Conservation (phyloP, 306 rosid genomes). For the Sechiopsis laciniata region DNA sequence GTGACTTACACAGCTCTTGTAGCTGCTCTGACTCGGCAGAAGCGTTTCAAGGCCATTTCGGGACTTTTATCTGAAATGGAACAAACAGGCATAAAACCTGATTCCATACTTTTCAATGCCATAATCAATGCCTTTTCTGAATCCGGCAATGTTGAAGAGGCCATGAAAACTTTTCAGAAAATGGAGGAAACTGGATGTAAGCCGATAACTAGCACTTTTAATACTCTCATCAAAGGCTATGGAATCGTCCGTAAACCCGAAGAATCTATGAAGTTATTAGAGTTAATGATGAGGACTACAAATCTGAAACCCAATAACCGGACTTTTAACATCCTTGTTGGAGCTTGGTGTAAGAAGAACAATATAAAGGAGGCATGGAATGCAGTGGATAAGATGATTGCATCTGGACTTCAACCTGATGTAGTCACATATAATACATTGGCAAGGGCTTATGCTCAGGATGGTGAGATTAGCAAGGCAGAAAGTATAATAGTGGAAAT, state of each 20-base stretch:
- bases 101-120: slow-evolving; percentile 78
- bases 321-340: slow-evolving; percentile 78
- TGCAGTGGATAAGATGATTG: slow-evolving; percentile 61
- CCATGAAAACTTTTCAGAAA: slow-evolving; percentile 60
- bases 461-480: slow-evolving; percentile 59
- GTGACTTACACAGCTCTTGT: slow-evolving; percentile 86
- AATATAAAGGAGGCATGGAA: slow-evolving; percentile 66
- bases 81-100: slow-evolving; percentile 72
- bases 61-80: slow-evolving; percentile 57
- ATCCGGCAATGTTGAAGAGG: slow-evolving; percentile 61
- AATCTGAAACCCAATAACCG: slow-evolving; percentile 65
- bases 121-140: slow-evolving; percentile 87
- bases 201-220: slow-evolving; percentile 82
- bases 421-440: slow-evolving; percentile 81
- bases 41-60: slow-evolving; percentile 70
- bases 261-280: slow-evolving; percentile 59
- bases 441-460: slow-evolving; percentile 82
- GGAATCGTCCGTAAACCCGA: slow-evolving; percentile 70
- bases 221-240: slow-evolving; percentile 83
- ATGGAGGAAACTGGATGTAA: slow-evolving; percentile 75
- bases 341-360: slow-evolving; percentile 75
- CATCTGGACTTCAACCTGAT: slow-evolving; percentile 70
- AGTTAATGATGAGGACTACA: slow-evolving; percentile 52
- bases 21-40: slow-evolving; percentile 76
- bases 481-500: slow-evolving; percentile 65